These are phyloP conservation scores for Exophiala calicioides DNA, from an alignment of 2,329 filamentous ascomycete species.

Conservation along the genomic window DNA sequence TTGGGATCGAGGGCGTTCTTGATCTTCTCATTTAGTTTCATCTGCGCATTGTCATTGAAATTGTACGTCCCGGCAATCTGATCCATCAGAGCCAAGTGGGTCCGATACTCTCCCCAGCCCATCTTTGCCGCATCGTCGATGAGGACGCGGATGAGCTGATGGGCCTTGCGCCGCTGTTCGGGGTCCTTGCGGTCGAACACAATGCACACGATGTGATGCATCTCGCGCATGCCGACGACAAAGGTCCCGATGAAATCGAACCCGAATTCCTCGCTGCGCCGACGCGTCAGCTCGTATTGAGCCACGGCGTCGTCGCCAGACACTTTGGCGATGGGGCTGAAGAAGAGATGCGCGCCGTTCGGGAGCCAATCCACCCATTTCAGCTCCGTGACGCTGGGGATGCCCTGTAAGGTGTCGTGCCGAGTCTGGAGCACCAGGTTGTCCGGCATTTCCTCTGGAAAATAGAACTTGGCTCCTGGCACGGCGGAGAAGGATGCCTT, in stretches of 20 bases:
- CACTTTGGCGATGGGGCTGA: constrained; percentile 55
- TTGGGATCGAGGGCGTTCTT: constrained; percentile 54
- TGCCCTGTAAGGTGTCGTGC: constrained; percentile 31
- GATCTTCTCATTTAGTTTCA: constrained; percentile 48
- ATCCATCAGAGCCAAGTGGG: constrained; percentile 48
- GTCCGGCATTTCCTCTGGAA: constrained; percentile 43
- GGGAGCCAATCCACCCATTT: constrained; percentile 55
- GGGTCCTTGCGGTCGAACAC: constrained; percentile 53
- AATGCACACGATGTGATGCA: constrained; percentile 59
- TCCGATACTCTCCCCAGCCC: constrained; percentile 51
- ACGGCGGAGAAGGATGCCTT: constrained; percentile 47
- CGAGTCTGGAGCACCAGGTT: constrained; percentile 36
- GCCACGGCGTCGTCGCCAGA: constrained; percentile 49
- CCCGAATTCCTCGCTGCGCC: constrained; percentile 44
- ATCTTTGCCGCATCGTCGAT: constrained; percentile 41
- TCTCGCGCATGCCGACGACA: constrained; percentile 54
- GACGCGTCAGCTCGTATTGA: constrained; percentile 47
- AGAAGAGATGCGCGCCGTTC: constrained; percentile 56
- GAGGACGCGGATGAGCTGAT: constrained; percentile 39
- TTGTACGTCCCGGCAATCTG: constrained; percentile 49
- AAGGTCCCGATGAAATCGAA: constrained; percentile 57
- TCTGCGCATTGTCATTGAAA: constrained; percentile 44
- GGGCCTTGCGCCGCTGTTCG: constrained; percentile 41
- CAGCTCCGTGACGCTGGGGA: constrained; percentile 38
- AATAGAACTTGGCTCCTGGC: constrained; percentile 46